A percentile compares a stretch with the other conserved stretches of the same genome.
These are phyloP conservation scores for Neobulgaria alba DNA, from an alignment of 2,329 filamentous ascomycete species.

Conservation along the genomic window DNA sequence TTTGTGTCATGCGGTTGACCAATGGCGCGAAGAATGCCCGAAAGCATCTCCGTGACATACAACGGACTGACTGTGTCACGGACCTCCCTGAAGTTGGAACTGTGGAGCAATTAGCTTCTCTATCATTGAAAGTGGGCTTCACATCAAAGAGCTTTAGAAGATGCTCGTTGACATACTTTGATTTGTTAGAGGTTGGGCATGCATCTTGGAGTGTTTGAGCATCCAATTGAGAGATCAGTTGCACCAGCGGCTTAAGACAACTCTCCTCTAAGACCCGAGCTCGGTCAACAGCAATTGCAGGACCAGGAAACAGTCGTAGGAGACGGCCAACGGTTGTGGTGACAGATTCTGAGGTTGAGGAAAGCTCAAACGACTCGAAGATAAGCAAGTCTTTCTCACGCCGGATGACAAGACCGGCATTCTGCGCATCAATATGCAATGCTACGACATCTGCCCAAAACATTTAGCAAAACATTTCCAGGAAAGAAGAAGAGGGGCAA, in stretches of 20 bases:
- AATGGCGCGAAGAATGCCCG: constrained; percentile 34
- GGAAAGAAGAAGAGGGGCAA: background rate
- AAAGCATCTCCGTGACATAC: constrained; percentile 44
- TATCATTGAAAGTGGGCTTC: too few relatives aligned
- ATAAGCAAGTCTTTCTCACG: constrained; percentile 25
- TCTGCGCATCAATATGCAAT: constrained; percentile 37
- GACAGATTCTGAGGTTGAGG: constrained; percentile 31
- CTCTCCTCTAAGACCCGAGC: constrained; percentile 17
- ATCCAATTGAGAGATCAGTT: constrained; percentile 15
- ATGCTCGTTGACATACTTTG: too few relatives aligned
- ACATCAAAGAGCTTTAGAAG: too few relatives aligned
- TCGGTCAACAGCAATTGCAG: constrained; percentile 27
- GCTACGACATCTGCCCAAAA: constrained; percentile 27
- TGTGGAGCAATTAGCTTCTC: too few relatives aligned
- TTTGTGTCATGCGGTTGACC: constrained; percentile 24
- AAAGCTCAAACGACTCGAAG: constrained; percentile 40
- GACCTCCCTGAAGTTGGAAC: constrained; percentile 25
- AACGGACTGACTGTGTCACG: constrained; percentile 42
- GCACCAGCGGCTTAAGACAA: constrained; percentile 20
- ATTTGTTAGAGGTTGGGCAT: constrained; percentile 8
- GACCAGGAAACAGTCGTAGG: constrained; percentile 37
- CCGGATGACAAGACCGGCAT: constrained; percentile 37
- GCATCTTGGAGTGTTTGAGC: constrained; percentile 37
- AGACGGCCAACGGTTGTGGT: constrained; percentile 33
- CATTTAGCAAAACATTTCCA: constrained; percentile 1